Evolutionary conservation across 1,284 basidiomycete genomes (phyloP), one percentile per base, ranked within the genome.

Genomic region (Puccinia triticina): DNA sequence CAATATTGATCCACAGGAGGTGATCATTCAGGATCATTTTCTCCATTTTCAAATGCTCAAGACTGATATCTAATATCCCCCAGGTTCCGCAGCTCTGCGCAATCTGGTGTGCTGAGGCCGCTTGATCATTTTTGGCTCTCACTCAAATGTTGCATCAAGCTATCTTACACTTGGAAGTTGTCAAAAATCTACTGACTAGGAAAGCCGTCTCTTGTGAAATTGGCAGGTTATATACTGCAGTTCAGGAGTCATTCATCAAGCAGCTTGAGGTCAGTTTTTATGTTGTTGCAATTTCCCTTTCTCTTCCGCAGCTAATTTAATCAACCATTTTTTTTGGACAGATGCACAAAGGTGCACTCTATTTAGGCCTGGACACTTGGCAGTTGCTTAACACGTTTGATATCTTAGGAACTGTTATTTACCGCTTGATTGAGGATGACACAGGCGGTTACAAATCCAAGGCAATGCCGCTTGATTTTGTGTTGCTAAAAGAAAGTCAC

Each of bases 21-120:
- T 71, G 40, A 71, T 40, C 26, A 14, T 1, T 23, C 4, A n/a
- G 21, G 1, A 18, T 26, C 11, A 26, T 71, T 16, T 2, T 48
- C 14, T 26, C 21, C n/a, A 10, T 21, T 7, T 55, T 5, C 23
- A 64, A 12, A 37, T 26, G 8, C 48, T 40, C 21, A n/a, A 7
- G 4, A 71, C 40, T 50, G 34, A 67, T 7, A 5, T 29, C 29
- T 59, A 2, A 5, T 7, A 46, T 48, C 5, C 18, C 2, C 18
- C 26, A 71, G 67, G 67, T 71, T 21, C 67, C 67, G 12, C 67
- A 71, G 40, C 40, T 71, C 18, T 71, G n/a, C n/a, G n/a, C n/a
- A n/a, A n/a, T n/a, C n/a, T n/a, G n/a, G n/a, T n/a, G n/a, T n/a
- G n/a, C n/a, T 21, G 32, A 67, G 29, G 64, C 12, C 4, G 64